Evolutionary conservation across 441 rosid species (phyloP).

Genomic region (Breynia disticha): DNA sequence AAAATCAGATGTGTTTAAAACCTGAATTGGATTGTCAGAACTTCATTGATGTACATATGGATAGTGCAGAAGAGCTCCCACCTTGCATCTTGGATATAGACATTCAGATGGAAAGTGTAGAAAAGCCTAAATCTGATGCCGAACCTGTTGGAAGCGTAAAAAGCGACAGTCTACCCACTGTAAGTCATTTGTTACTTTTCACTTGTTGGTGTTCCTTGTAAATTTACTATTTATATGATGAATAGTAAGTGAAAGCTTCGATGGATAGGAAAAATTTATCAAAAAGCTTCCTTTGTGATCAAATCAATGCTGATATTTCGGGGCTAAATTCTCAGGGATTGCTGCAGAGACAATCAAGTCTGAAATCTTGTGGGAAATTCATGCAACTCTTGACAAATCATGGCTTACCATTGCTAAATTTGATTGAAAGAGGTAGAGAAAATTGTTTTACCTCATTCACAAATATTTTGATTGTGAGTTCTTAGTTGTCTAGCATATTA

Average conservation of each 20-base stretch:
- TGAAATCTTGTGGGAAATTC: constrained; percentile 40
- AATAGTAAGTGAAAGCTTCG: no score
- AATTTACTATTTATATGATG: no score
- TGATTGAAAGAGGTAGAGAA: constrained; percentile 19
- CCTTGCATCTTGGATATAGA: constrained; percentile 60
- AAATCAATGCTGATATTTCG: background rate
- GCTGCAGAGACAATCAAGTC: constrained; percentile 78
- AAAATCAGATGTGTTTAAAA: constrained; percentile 39
- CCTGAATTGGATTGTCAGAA: constrained; percentile 44
- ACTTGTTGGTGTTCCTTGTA: background rate
- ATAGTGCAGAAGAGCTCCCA: constrained; percentile 44
- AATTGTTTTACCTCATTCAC: no score
- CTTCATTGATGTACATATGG: constrained; percentile 46
- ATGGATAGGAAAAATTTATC: no score
- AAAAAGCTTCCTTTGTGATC: no score
- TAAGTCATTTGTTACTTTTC: constrained; percentile 20
- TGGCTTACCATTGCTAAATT: constrained; percentile 21
- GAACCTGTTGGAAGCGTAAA: constrained; percentile 27
- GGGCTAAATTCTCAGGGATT: constrained; percentile 33
- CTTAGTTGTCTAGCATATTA: no score
- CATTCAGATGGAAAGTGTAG: constrained; percentile 43
- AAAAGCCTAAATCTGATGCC: constrained; percentile 25
- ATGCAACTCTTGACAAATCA: constrained; percentile 21
- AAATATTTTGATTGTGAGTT: no score
- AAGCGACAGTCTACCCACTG: constrained; percentile 33